Conservation (phyloP, 805 yeast species). For the Candida pseudofarinosa region DNA sequence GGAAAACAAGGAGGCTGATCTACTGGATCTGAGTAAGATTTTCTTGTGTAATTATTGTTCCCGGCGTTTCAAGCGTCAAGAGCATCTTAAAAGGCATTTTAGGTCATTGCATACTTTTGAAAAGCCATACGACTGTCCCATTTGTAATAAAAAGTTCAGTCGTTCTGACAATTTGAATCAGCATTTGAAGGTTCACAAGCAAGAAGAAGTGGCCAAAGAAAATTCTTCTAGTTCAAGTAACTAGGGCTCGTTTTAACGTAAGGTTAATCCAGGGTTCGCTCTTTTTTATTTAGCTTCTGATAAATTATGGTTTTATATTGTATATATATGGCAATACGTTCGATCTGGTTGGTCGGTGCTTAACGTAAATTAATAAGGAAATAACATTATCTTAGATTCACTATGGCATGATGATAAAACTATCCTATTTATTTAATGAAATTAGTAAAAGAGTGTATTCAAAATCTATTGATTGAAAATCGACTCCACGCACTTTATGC, state of each 20-base stretch:
- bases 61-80: conserved; percentile 68
- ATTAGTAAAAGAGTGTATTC: neutral
- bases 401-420: neutral
- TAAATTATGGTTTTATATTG: no score
- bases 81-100: conserved; percentile 71
- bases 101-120: conserved; percentile 70
- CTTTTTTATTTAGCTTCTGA: no score
- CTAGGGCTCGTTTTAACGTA: no score
- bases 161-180: conserved; percentile 43
- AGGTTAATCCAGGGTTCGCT: no score
- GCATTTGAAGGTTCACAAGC: conserved; percentile 54
- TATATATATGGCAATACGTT: no score
- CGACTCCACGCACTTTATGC: neutral
- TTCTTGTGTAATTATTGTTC: conserved; percentile 63
- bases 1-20: conserved; percentile 56
- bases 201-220: conserved; percentile 17
- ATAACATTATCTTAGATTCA: neutral
- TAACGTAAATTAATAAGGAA: no score
- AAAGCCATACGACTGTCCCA: conserved; percentile 61
- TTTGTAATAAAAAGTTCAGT: conserved; percentile 57
- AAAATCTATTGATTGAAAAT: neutral
- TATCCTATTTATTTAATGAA: neutral
- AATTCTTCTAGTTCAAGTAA: no score
- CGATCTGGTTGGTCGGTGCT: no score
- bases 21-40: conserved; percentile 47